These are phyloP conservation scores for Exophiala lecanii-corni DNA, from an alignment of 2,329 filamentous ascomycete species.

Conservation along the genomic window DNA sequence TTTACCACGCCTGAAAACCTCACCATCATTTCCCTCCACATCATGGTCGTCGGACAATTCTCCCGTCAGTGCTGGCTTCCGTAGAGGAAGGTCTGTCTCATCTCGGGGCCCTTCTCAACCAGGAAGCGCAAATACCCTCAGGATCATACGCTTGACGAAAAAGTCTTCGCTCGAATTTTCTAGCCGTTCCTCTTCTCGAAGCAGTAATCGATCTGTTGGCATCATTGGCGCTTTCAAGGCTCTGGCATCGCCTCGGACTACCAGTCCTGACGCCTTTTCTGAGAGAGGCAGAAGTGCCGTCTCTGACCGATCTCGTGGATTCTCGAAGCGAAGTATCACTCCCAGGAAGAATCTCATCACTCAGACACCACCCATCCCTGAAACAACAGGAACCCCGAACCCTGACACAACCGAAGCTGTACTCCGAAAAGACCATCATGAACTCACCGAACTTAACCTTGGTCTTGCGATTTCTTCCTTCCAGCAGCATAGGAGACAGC, in stretches of 20 bases:
- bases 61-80: constrained; percentile 23
- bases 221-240: constrained; percentile 37
- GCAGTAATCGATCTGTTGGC: constrained; percentile 30
- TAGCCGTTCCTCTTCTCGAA: constrained; percentile 35
- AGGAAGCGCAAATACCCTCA: constrained; percentile 16
- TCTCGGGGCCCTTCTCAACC: constrained; percentile 23
- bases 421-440: constrained; percentile 20
- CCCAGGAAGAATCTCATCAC: constrained; percentile 7
- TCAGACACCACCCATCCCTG: constrained; percentile 1
- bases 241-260: constrained; percentile 25
- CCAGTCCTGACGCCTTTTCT: constrained; percentile 11
- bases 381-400: background rate
- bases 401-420: constrained; percentile 9
- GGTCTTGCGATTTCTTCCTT: constrained; percentile 29
- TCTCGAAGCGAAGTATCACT: constrained; percentile 9
- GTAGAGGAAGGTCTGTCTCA: constrained; percentile 19
- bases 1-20: constrained; percentile 43
- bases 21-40: constrained; percentile 28
- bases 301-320: background rate
- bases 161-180: constrained; percentile 26
- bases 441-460: constrained; percentile 4
- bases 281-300: constrained; percentile 11
- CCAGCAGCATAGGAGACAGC: constrained; percentile 35
- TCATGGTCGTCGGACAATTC: constrained; percentile 20
- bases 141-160: constrained; percentile 25